Base-by-base conservation (phyloP, 1,284 basidiomycete genomes). In the Hortiboletus rubellus region DNA sequence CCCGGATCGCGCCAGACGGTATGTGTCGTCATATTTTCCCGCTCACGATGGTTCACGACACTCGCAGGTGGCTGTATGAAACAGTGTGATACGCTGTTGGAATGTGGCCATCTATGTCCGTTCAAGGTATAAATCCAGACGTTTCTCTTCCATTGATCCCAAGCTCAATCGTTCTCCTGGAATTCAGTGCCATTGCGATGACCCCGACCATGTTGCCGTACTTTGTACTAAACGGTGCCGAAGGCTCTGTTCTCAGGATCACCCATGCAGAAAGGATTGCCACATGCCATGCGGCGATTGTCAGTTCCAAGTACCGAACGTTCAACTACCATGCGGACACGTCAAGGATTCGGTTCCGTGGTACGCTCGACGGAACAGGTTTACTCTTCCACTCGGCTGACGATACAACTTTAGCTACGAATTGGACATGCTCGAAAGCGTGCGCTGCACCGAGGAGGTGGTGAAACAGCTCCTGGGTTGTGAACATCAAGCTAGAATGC, bases 31-130 rank as follows among this genome's bases (percentile, higher is more conserved):
- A 10, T 5, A 17, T 0, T 3, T 11, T 22, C 9, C 12, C 1
- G 10, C 4, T 11, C 6, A 7, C 47, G 22, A 15, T 45, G 12
- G 12, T 36, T 59, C 1, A 66, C 5, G 27, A 42, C 30, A 6
- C 36, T 31, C 34, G 38, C 50, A 83, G 88, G 87, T 46, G 88
- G 89, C 2, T 91, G 89, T 68, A 72, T 86, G 44, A 70, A 68
- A 37, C 74, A 78, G 15, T 91, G 89, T 59, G 78, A 80, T 31
- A 71, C 72, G n/a, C 72, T 77, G 34, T 72, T 89, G n/a, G 66
- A 72, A n/a, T 91, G 89, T 63, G 89, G 89, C 2, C 89, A 91
- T 62, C 69, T 76, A 5, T 91, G 89, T 66, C 82, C 81, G 0
- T 86, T 79, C 58, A 83, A 84, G 76, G 86, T 84, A 68, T 33